Evolutionary conservation across 129 eudicot species (phyloP).

Genomic region (Deinandra increscens): DNA sequence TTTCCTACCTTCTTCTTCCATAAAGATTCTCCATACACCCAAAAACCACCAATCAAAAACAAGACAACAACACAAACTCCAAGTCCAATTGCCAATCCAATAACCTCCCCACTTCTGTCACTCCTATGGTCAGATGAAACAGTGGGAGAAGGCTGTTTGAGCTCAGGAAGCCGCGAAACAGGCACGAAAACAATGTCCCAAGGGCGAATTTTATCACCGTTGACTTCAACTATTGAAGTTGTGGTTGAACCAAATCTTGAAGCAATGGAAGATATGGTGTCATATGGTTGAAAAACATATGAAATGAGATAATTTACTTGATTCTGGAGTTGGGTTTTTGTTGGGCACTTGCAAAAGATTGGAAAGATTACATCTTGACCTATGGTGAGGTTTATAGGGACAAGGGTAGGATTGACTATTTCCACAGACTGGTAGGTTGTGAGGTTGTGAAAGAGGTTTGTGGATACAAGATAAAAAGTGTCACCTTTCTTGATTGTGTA

Average conservation of each 20-base stretch:
- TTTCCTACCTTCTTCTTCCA: slow-evolving; percentile 37
- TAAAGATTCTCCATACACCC: slow-evolving; percentile 43
- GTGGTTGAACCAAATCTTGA: slow-evolving; percentile 42
- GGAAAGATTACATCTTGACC: slow-evolving; percentile 62
- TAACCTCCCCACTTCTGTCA: slow-evolving; percentile 40
- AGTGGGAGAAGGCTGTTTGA: slow-evolving; percentile 55
- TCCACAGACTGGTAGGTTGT: slow-evolving; percentile 77
- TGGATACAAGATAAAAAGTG: slow-evolving; percentile 60
- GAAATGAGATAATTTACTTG: slow-evolving; percentile 48
- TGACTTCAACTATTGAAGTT: slow-evolving; percentile 42
- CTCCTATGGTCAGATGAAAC: slow-evolving; percentile 7
- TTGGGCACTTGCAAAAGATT: slow-evolving; percentile 87
- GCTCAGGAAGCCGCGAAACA: slow-evolving; percentile 55
- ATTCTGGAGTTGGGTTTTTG: slow-evolving; percentile 42
- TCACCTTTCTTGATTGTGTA: slow-evolving; percentile 55
- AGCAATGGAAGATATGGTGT: slow-evolving; percentile 56
- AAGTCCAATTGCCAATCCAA: slow-evolving; percentile 64
- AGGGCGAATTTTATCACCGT: slow-evolving; percentile 43
- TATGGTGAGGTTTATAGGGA: slow-evolving; percentile 45
- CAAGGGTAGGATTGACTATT: slow-evolving; percentile 63
- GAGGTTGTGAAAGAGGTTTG: slow-evolving; percentile 46
- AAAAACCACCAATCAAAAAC: slow-evolving; percentile 45
- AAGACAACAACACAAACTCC: slow-evolving; percentile 60
- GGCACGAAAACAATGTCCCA: slow-evolving; percentile 71
- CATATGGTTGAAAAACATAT: slow-evolving; percentile 76